phyloP scores from a whole-genome alignment of 352 stramenopile genomes.

The Pythium aristosporum region DNA sequence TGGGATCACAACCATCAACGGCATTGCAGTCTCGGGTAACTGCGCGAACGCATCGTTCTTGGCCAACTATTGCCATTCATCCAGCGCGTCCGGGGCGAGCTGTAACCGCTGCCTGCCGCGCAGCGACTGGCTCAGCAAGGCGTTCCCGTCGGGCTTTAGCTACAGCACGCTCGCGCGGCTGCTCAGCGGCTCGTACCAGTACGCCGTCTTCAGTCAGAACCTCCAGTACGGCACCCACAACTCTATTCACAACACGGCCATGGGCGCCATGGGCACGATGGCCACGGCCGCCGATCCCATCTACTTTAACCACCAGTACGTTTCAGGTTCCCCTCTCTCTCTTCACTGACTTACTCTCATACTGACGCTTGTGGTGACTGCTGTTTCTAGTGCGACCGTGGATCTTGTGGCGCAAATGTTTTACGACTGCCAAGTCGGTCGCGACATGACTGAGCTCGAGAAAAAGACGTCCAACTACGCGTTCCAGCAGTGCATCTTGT shows the following conservation, averaged over 20 bases:
- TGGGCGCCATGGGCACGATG: slow-evolving; percentile 40
- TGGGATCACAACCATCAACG: slow-evolving; percentile 26
- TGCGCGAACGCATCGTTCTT: slow-evolving; percentile 24
- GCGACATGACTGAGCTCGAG: slow-evolving; percentile 44
- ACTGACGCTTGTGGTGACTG: background rate
- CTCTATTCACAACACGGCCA: slow-evolving; percentile 61
- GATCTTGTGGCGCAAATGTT: slow-evolving; percentile 69
- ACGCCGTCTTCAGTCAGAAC: slow-evolving; percentile 48
- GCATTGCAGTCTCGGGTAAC: slow-evolving; percentile 21
- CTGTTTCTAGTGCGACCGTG: slow-evolving; percentile 48
- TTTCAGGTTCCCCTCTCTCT: slow-evolving; percentile 16
- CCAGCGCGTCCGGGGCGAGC: slow-evolving; percentile 24
- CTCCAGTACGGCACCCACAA: slow-evolving; percentile 63
- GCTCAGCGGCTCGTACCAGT: slow-evolving; percentile 48
- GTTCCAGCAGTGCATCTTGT: slow-evolving; percentile 41
- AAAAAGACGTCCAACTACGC: slow-evolving; percentile 51
- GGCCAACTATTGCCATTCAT: slow-evolving; percentile 56
- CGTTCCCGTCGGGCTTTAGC: slow-evolving; percentile 57
- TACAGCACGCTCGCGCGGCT: slow-evolving; percentile 49
- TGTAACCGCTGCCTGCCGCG: slow-evolving; percentile 63
- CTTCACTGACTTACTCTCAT: background rate
- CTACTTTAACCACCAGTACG: slow-evolving; percentile 79
- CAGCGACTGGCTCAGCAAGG: slow-evolving; percentile 36
- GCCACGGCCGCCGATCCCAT: slow-evolving; percentile 60
- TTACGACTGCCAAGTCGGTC: slow-evolving; percentile 64